These are phyloP conservation scores for Diplocarpon rosae DNA, from an alignment of 2,329 filamentous ascomycete genomes.

Conservation along the genomic window DNA sequence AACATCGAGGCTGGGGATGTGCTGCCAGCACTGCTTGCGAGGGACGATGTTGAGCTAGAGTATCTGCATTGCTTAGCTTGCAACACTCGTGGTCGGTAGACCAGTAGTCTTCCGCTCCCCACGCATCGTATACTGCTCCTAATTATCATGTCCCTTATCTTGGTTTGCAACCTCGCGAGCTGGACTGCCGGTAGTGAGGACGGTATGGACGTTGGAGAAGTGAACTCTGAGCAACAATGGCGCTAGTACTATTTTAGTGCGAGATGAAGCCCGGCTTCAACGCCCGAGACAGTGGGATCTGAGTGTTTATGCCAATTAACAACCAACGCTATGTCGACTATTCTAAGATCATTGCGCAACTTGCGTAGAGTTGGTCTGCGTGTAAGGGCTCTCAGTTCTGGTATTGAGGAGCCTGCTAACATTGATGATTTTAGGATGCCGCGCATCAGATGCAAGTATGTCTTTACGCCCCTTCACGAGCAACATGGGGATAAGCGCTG, in stretches of 20 bases:
- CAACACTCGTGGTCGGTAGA: slow-evolving; percentile 15
- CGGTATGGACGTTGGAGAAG: no score
- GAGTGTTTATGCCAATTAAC: slow-evolving; percentile 16
- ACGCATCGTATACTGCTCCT: slow-evolving; percentile 28
- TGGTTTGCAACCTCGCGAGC: neutral
- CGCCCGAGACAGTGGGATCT: neutral
- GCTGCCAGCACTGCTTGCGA: slow-evolving; percentile 7
- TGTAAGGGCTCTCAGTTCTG: slow-evolving; percentile 38
- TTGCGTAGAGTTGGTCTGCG: slow-evolving; percentile 80
- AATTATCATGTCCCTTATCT: slow-evolving; percentile 25
- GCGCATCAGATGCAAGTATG: slow-evolving; percentile 87
- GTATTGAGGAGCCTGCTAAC: slow-evolving; percentile 28
- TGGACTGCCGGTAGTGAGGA: neutral
- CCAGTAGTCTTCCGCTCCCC: slow-evolving; percentile 20
- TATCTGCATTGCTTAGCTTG: slow-evolving; percentile 22
- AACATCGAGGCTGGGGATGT: slow-evolving; percentile 42
- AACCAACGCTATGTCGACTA: slow-evolving; percentile 69
- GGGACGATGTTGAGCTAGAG: slow-evolving; percentile 19
- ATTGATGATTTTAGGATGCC: slow-evolving; percentile 53
- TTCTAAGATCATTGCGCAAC: slow-evolving; percentile 77
- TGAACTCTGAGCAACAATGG: neutral
- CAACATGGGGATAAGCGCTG: slow-evolving; percentile 15
- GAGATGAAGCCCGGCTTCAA: slow-evolving; percentile 8
- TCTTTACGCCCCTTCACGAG: slow-evolving; percentile 25
- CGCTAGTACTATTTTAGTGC: slow-evolving; percentile 13